Conservation (phyloP, 2,329 filamentous ascomycete species). For the Neofusicoccum laricinum region DNA sequence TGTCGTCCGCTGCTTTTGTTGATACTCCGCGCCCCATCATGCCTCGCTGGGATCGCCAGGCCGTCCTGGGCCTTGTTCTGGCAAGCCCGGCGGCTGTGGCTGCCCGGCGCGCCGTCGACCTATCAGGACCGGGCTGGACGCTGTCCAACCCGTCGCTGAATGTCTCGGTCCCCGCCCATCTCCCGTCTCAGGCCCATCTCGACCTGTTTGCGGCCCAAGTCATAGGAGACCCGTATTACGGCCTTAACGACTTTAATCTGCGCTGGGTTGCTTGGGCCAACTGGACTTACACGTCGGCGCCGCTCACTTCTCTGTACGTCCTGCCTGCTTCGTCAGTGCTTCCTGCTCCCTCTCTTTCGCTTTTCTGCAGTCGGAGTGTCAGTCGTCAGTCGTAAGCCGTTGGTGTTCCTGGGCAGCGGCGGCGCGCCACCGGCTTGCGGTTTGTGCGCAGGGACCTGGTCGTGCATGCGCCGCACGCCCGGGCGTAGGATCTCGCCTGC, state of each 20-base stretch:
- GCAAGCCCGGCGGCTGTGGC: neutral
- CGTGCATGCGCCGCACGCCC: neutral
- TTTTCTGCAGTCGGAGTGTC: neutral
- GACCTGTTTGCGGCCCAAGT: conserved; percentile 54
- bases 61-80: neutral
- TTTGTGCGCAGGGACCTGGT: neutral
- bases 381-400: neutral
- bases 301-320: conserved; percentile 29
- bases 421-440: neutral
- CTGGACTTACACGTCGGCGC: conserved; percentile 59
- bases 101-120: conserved; percentile 21
- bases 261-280: conserved; percentile 58
- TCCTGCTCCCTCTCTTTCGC: neutral
- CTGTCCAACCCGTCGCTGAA: conserved; percentile 46
- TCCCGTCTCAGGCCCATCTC: conserved; percentile 60
- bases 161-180: conserved; percentile 51
- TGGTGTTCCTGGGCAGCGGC: neutral
- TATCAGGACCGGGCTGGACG: conserved; percentile 39
- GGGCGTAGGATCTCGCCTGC: neutral
- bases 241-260: conserved; percentile 58
- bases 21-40: neutral
- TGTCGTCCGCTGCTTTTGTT: neutral
- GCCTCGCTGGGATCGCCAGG: neutral
- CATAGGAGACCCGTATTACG: conserved; percentile 55
- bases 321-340: neutral